A percentile compares a stretch with the other conserved stretches of the same genome.
These are phyloP conservation scores for Aplosporella prunicola DNA, from an alignment of 2,329 filamentous ascomycete species.

Conservation along the genomic window DNA sequence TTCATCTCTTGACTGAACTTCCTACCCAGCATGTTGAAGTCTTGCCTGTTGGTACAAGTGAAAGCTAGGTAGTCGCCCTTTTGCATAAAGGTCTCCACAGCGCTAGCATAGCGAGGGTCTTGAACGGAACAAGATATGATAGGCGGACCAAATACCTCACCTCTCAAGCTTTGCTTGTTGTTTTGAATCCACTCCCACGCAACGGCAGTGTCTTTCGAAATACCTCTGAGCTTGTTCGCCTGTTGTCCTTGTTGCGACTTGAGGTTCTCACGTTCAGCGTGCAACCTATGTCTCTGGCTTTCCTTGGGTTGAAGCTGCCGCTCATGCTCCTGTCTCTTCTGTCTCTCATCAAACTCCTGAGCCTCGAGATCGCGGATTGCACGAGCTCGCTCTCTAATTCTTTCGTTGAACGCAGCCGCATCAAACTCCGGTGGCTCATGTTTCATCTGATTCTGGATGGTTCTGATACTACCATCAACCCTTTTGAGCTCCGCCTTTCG, in stretches of 20 bases:
- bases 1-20: slow-evolving; percentile 49
- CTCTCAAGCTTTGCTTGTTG: slow-evolving; percentile 60
- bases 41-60: slow-evolving; percentile 64
- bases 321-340: slow-evolving; percentile 1
- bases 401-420: slow-evolving; percentile 58
- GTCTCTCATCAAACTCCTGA: slow-evolving; percentile 13
- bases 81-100: slow-evolving; percentile 49
- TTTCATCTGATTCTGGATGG: slow-evolving; percentile 52
- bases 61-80: slow-evolving; percentile 50
- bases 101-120: slow-evolving; percentile 55
- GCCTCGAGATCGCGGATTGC: slow-evolving; percentile 42
- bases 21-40: slow-evolving; percentile 57
- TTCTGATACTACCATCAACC: slow-evolving; percentile 39
- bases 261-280: slow-evolving; percentile 43
- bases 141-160: slow-evolving; percentile 70
- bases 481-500: slow-evolving; percentile 28
- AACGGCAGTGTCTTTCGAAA: slow-evolving; percentile 54
- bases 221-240: slow-evolving; percentile 51
- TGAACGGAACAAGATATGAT: slow-evolving; percentile 72
- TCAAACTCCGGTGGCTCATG: slow-evolving; percentile 60
- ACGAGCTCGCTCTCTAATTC: slow-evolving; percentile 52
- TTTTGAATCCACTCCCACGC: slow-evolving; percentile 78
- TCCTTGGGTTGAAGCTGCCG: slow-evolving; percentile 18
- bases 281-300: slow-evolving; percentile 31
- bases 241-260: slow-evolving; percentile 69